A percentile compares a stretch with the other conserved stretches of the same genome.
Evolutionary conservation across 208 protist genomes (phyloP).

Genomic region (Crithidia thermophila): DNA sequence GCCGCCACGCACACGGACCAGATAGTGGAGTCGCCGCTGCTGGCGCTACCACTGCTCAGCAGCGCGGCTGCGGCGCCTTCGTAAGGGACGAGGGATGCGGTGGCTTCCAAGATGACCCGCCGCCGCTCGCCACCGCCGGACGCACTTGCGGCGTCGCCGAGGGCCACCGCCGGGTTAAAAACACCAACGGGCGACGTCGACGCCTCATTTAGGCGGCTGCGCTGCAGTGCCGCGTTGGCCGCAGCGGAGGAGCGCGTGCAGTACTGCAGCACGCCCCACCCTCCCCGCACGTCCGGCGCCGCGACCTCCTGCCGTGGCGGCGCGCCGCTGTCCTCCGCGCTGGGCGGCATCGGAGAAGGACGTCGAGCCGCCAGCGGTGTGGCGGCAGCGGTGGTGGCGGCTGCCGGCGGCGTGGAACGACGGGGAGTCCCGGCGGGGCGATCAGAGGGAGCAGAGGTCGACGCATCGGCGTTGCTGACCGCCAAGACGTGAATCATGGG

Average conservation of each 20-base stretch:
- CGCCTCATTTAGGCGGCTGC: not conserved
- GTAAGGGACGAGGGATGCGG: constrained; percentile 26
- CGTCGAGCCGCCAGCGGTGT: not conserved
- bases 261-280: constrained; percentile 19
- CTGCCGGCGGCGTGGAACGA: not conserved
- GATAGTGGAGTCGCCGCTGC: not conserved
- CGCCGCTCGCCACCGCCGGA: constrained; percentile 14
- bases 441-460: no score
- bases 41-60: not conserved
- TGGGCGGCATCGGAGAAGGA: not conserved
- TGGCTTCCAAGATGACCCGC: constrained; percentile 21
- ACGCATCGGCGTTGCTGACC: not conserved
- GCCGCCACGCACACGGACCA: constrained; percentile 35
- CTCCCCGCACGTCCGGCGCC: not conserved
- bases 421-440: no score
- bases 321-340: not conserved
- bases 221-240: no score
- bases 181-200: constrained; percentile 8
- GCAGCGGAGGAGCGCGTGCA: not conserved
- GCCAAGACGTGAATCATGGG: constrained; percentile 1
- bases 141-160: constrained; percentile 6
- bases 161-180: constrained; percentile 22
- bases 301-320: not conserved
- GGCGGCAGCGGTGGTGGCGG: not conserved
- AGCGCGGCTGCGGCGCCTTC: constrained; percentile 4